Evolutionary conservation across 139 green algal genomes (phyloP).

Genomic region (Volvox africanus): DNA sequence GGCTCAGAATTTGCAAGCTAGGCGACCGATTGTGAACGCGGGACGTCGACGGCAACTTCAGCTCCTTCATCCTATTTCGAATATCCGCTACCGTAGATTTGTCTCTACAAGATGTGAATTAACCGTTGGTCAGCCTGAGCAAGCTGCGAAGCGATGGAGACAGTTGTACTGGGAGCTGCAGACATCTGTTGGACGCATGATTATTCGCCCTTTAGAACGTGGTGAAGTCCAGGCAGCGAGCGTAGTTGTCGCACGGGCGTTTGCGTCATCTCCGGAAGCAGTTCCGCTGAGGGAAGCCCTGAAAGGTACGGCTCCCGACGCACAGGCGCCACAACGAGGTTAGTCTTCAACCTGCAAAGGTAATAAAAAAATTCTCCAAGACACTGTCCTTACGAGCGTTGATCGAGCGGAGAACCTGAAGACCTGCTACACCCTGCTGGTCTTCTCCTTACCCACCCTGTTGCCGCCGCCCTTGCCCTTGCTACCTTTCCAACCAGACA

Average conservation of each 20-base stretch:
- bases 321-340: no score
- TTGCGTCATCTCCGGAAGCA: conserved; percentile 34
- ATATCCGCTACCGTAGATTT: no score
- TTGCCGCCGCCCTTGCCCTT: no score
- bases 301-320: not conserved
- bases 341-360: no score
- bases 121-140: no score
- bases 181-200: not conserved
- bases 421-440: no score
- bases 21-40: no score
- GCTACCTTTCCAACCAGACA: not conserved
- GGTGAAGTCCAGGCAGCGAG: conserved; percentile 8
- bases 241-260: conserved; percentile 41
- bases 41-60: no score
- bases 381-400: not conserved
- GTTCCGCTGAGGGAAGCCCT: conserved; percentile 24
- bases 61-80: no score
- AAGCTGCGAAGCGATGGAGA: not conserved
- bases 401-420: not conserved
- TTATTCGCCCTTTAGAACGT: not conserved
- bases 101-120: no score
- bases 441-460: not conserved
- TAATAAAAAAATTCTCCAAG: not conserved
- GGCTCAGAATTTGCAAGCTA: no score
- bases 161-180: not conserved